Base-by-base conservation (phyloP, 768 basidiomycete species). In the Panellus pusillus region DNA sequence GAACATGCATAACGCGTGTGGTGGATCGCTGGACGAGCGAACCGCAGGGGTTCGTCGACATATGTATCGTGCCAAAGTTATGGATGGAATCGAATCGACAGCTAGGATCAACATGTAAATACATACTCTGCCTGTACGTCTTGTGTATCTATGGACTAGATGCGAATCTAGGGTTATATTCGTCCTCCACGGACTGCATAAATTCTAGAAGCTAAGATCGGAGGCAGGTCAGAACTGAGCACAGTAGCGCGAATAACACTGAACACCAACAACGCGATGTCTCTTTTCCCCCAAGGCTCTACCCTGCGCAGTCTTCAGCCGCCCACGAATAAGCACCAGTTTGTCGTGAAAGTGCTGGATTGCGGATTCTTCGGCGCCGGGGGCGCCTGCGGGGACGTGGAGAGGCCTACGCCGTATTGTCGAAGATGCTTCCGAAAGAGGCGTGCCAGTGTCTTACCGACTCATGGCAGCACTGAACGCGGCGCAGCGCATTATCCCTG, bases 301-400 rank as follows among this genome's bases (percentile, higher is more conserved):
- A 4, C 90, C 93, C 3, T 78, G 77, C 9, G 74, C 79, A 0
- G 93, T 96, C 73, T 95, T 96, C 57, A 95, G 81, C 56, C 81
- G 74, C 42, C 82, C 82, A 37, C 73, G 76, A 52, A 96, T 89
- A n/a, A n/a, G n/a, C 51, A 83, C 79, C 24, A 95, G 77, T 69
- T 95, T 96, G 62, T 93, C 90, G 61, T 92, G 72, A 65, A 95
- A 96, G 65, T 96, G 93, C 52, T 82, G 80, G 24, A 93, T 83
- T 5, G 90, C 85, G 0, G 84, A 83, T 24, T 69, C 62, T 4
- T 69, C 63, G 18, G 68, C 62, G 14, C 69, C 72, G 44, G 78
- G 69, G 61, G 84, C 77, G 38, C 72, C 78, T 42, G 72, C 52
- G 3, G 83, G 81, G 47, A 75, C 70, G 64, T 80, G 72, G 18